Conservation (phyloP, 2,329 filamentous ascomycete genomes). For the Aquanectria penicillioides region DNA sequence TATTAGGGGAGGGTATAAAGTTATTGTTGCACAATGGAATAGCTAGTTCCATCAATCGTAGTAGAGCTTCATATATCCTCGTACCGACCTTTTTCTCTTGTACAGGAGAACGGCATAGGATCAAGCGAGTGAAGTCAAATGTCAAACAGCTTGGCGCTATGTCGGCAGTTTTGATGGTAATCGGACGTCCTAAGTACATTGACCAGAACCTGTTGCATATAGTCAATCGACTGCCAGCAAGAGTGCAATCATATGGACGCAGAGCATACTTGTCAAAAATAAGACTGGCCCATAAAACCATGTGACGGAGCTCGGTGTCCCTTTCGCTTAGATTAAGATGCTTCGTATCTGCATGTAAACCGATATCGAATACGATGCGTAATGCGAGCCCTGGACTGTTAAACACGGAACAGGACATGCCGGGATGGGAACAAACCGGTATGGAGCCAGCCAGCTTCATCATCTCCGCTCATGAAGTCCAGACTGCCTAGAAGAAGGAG, state of each 20-base stretch:
- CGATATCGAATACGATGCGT: not conserved
- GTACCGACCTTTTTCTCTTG: not conserved
- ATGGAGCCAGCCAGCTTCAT: not conserved
- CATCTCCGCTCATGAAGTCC: not conserved
- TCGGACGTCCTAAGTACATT: not conserved
- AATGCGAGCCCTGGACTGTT: not conserved
- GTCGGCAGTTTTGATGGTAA: not conserved
- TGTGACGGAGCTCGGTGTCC: not conserved
- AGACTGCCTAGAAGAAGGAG: conserved; percentile 1
- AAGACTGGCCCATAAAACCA: not conserved
- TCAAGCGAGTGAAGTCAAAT: not conserved
- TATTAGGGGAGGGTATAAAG: not conserved
- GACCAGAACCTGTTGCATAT: not conserved
- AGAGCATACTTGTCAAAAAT: not conserved
- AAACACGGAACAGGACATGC: not conserved
- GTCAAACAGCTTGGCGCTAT: not conserved
- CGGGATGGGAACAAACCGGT: not conserved
- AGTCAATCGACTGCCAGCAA: no score
- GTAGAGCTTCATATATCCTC: not conserved
- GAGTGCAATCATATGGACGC: no score
- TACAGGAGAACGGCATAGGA: not conserved
- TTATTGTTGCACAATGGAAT: not conserved
- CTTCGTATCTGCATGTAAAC: not conserved
- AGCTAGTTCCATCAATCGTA: not conserved
- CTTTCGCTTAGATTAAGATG: not conserved